These are phyloP conservation scores for Ceratocystis cacaofunesta DNA, from an alignment of 2,329 filamentous ascomycete species.

Conservation along the genomic window DNA sequence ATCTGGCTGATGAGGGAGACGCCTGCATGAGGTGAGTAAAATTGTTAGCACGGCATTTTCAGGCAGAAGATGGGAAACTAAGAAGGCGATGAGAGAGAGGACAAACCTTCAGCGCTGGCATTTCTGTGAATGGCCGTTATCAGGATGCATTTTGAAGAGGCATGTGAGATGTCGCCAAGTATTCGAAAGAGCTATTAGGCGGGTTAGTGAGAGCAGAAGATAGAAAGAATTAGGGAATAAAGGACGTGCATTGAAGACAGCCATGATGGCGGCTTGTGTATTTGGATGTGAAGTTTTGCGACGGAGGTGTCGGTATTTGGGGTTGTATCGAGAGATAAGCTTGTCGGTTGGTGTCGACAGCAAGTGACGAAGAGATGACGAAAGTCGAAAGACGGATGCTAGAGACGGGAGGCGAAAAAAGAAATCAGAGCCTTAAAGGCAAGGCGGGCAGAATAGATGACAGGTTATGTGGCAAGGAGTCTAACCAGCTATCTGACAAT, in stretches of 20 bases:
- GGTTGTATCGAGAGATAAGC: not conserved
- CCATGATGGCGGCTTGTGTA: conserved; percentile 23
- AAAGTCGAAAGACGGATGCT: too few relatives aligned
- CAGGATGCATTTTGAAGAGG: conserved; percentile 75
- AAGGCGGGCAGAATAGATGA: not conserved
- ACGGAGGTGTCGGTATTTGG: not conserved
- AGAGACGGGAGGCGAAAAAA: not conserved
- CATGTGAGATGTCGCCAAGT: conserved; percentile 70
- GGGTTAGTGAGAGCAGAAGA: not conserved
- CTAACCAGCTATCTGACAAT: not conserved
- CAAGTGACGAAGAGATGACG: not conserved
- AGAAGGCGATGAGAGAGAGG: not conserved
- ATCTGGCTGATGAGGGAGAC: conserved; percentile 84
- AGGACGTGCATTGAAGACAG: conserved; percentile 27
- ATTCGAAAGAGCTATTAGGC: conserved; percentile 51
- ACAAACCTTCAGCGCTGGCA: conserved; percentile 58
- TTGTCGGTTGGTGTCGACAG: not conserved
- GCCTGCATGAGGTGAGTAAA: conserved; percentile 32
- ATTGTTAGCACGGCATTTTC: too few relatives aligned
- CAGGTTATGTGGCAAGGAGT: too few relatives aligned
- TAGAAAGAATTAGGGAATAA: not conserved
- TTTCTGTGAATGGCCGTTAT: conserved; percentile 85
- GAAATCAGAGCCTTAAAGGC: not conserved
- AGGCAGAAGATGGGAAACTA: too few relatives aligned
- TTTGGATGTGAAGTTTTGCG: not conserved